Evolutionary conservation across 106 monocot species (phyloP), one percentile per base, ranked within the genome.

Genomic region (Posidonia australis): DNA sequence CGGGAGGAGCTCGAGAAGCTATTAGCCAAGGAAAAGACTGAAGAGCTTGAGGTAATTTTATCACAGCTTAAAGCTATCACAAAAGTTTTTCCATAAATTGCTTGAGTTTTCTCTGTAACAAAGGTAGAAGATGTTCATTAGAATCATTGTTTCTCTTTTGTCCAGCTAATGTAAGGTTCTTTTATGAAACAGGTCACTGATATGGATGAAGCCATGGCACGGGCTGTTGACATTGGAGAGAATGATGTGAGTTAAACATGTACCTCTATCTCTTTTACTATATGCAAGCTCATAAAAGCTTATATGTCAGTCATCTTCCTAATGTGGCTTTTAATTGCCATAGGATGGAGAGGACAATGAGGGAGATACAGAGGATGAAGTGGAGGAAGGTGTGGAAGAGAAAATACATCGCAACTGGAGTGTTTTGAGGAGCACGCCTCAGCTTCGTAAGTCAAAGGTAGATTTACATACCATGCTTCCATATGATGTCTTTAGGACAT

Each of bases 161-260:
- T 56, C 32, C 10, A 45, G 43, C 44, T 44, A 43, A 62, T 19
- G 43, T 16, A 62, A 22, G 10, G 42, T 4, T 23, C 23, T 69
- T 16, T 18, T 67, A 0, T 68, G 13, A 44, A 55, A 55, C 79
- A 86, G 86, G 54, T 92, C 30, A 68, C 81, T 68, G 96, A 86
- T 65, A 70, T 87, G 54, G 90, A 90, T 78, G 86, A 96, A 60
- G 87, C 90, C 18, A 83, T 90, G 90, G 84, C 84, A 74, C 82
- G 68, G 83, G 96, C 96, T 36, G 82, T 96, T 65, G 96, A 96
- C 76, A 96, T 96, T n/a, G 96, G 96, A 54, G 90, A 96, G 55
- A 80, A 77, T 67, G 84, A 87, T 72, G 96, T 90, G 61, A 80
- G 89, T 80, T 19, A 30, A 67, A 57, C 0, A 16, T 11, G 14